Base-by-base conservation (phyloP, 768 basidiomycete genomes). In the Tephrocybe sp. region DNA sequence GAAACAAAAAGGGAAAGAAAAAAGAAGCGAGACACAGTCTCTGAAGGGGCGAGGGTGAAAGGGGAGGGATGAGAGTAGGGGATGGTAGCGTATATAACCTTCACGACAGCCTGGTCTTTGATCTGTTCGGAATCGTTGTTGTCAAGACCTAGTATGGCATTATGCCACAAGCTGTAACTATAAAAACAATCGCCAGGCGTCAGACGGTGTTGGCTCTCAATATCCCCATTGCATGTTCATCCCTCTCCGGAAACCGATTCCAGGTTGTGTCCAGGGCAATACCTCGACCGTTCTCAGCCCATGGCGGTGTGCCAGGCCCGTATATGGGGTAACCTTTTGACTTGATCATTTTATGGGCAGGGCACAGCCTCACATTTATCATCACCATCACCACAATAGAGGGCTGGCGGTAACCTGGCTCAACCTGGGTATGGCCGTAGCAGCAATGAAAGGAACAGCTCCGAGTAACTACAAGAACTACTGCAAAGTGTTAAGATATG, bases 11-110 rank as follows among this genome's bases (percentile, higher is more conserved):
- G 34, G 53, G 52, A 56, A 46, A 55, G 57, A 37, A 42, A 47
- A 59, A 63, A 59, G 47, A 58, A 59, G 58, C 54, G 70, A 74
- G 74, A 74, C 69, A 58, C 75, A 75, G 75, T 76, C 73, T 71
- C 73, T 61, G 59, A 61, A 55, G 55, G 55, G 63, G 62, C 55
- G 62, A 63, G 57, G 52, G 56, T 53, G 53, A 50, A 52, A 57
- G 60, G 60, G 56, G 52, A 56, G 55, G 52, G 49, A 57, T 44
- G 57, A 56, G 44, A 52, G 61, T 46, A 51, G 44, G 53, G 22
- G 45, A 53, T 45, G 16, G 46, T 27, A 42, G 49, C 29, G 45
- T 49, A 54, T 55, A 52, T 49, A 54, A 37, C 55, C 51, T 42
- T 56, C 44, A 42, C 52, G 41, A 54, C 53, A 49, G 42, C 24